Conservation (phyloP, 176 grass and related monocot genomes). For the bread wheat (Triticum aestivum) region DNA sequence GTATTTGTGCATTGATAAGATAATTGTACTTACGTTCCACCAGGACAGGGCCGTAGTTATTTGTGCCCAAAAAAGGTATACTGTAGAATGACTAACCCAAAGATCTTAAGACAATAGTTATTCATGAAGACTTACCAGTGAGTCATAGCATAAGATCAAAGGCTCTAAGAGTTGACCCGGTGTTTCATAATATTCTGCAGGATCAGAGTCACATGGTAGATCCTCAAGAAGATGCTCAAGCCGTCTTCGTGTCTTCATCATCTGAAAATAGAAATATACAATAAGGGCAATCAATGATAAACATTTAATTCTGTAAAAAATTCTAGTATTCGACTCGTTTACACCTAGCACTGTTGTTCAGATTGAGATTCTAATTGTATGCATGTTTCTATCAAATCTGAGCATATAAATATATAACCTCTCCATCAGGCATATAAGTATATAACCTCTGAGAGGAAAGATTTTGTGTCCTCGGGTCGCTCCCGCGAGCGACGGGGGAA, state of each 20-base stretch:
- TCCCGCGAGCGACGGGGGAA: too few relatives aligned
- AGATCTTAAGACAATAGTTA: not conserved
- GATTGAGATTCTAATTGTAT: not conserved
- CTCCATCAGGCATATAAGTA: too few relatives aligned
- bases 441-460: too few relatives aligned
- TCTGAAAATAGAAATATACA: slow-evolving; percentile 39
- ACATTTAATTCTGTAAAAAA: not conserved
- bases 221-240: slow-evolving; percentile 79
- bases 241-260: slow-evolving; percentile 68
- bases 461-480: too few relatives aligned
- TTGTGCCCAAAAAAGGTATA: too few relatives aligned
- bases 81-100: not conserved
- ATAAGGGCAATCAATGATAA: not conserved
- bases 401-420: too few relatives aligned
- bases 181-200: slow-evolving; percentile 78
- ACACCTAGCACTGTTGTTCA: not conserved
- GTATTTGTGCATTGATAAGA: too few relatives aligned
- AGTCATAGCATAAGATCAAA: slow-evolving; percentile 77
- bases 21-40: too few relatives aligned
- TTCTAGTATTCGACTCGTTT: not conserved
- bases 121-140: slow-evolving; percentile 56
- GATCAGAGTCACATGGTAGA: slow-evolving; percentile 67
- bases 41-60: too few relatives aligned
- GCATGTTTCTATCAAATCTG: too few relatives aligned
- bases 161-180: slow-evolving; percentile 77